phyloP scores from a whole-genome alignment of 805 yeast genomes.

The Ogataea nakhonphanomensis region DNA sequence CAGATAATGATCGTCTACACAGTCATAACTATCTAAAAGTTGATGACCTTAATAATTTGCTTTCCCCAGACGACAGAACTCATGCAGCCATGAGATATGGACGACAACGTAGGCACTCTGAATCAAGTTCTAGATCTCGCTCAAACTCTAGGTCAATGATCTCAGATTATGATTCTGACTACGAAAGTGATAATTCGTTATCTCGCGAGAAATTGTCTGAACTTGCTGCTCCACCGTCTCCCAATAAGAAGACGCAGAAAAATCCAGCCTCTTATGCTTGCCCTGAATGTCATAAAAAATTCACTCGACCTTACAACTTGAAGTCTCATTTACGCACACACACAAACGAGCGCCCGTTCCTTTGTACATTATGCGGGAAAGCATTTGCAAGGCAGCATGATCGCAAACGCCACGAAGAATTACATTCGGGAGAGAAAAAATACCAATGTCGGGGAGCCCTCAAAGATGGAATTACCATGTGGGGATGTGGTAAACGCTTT shows the following conservation, averaged over 20 bases:
- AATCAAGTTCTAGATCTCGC: constrained; percentile 30
- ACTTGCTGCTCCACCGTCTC: constrained; percentile 52
- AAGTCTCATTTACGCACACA: constrained; percentile 91
- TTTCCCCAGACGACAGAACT: constrained; percentile 30
- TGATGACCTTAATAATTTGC: constrained; percentile 13
- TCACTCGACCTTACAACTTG: constrained; percentile 89
- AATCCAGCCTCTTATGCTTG: constrained; percentile 77
- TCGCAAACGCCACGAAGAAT: constrained; percentile 68
- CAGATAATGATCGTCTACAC: constrained; percentile 1
- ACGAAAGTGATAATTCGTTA: constrained; percentile 30
- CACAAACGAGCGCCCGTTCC: constrained; percentile 76
- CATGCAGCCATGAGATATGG: constrained; percentile 37
- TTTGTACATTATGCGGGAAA: constrained; percentile 71
- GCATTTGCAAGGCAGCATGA: constrained; percentile 82
- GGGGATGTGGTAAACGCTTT: constrained; percentile 83
- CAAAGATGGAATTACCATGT: constrained; percentile 47
- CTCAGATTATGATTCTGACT: constrained; percentile 31
- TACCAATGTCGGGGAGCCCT: constrained; percentile 68
- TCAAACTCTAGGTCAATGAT: constrained; percentile 24
- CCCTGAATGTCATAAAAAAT: constrained; percentile 76
- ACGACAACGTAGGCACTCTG: constrained; percentile 34
- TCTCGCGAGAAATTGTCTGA: constrained; percentile 60
- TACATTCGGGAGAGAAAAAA: constrained; percentile 73
- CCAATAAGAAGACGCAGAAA: constrained; percentile 56
- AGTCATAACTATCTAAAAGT: constrained; percentile 3